Evolutionary conservation across 2,329 filamentous ascomycete genomes (phyloP), one percentile per base, ranked within the genome.

Genomic region (Claviceps humidiphila): DNA sequence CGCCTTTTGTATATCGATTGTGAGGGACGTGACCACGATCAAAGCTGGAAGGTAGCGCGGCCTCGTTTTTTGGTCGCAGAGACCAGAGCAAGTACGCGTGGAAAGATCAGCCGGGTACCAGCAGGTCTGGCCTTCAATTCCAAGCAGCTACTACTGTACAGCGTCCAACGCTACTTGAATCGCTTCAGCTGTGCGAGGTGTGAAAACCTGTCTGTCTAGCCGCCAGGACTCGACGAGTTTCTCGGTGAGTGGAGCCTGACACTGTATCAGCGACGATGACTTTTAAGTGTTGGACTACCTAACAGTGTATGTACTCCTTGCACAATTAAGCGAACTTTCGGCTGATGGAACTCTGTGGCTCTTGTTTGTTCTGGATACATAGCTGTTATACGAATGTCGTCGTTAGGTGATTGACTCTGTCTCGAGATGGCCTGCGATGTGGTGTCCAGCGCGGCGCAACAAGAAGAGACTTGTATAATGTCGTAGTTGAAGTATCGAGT

Each of bases 321-420:
- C 47, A 39, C 44, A 52, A 46, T 24, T 57, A 56, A 57, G 56
- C 56, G 56, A 57, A 49, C 26, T 47, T 49, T 52, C 50, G 53
- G 51, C 53, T 51, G 46, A 44, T 47, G 52, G 45, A 47, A 44
- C 48, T 22, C 34, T 44, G 52, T 53, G 47, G 34, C 26, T 20
- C 7, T 49, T 34, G 38, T 49, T 14, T 43, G 37, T 40, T 26
- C n/a, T 37, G 4, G 30, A 30, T 48, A 20, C 30, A 46, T 52
- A 11, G 30, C 30, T 11, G 30, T 11, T 34, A 34, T 34, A 34
- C 1, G 30, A 34, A 34, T 34, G 30, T 34, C 4, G 30, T 3
- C 30, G 9, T 34, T 34, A 11, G 30, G 30, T 34, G 30, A 9
- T 34, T 34, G 30, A 34, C 30, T 34, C 30, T 34, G 30, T 34